Evolutionary conservation across 805 yeast species (phyloP).

Genomic region (Sugiyamaella lignohabitans): DNA sequence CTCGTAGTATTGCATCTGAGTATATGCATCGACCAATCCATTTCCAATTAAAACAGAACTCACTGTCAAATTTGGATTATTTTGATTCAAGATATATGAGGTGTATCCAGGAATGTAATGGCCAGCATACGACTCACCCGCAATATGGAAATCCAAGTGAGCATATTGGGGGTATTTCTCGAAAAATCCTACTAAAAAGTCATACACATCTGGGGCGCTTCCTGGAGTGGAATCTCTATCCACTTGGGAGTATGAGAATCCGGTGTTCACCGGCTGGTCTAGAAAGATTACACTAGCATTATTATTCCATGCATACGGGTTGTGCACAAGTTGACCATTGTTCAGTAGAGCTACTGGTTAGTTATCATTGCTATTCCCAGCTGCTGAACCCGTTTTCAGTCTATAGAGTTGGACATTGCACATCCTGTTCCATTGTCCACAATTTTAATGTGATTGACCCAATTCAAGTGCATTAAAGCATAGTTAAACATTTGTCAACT

Average conservation of each 20-base stretch:
- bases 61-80: constrained; percentile 55
- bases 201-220: constrained; percentile 78
- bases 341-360: constrained; percentile 31
- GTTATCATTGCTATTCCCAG: background rate
- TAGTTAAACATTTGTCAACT: constrained; percentile 55
- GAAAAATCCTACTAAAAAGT: constrained; percentile 73
- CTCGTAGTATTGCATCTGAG: constrained; percentile 69
- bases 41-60: constrained; percentile 82
- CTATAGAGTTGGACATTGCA: constrained; percentile 57
- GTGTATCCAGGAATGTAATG: constrained; percentile 90
- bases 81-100: constrained; percentile 63
- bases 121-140: constrained; percentile 88
- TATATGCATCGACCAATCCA: constrained; percentile 80
- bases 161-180: constrained; percentile 57
- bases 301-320: constrained; percentile 77
- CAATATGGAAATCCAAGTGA: constrained; percentile 65
- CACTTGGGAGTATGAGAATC: constrained; percentile 61
- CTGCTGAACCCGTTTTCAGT: too few species aligned
- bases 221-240: constrained; percentile 64
- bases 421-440: constrained; percentile 67
- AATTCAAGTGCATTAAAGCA: too few species aligned
- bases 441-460: too few species aligned
- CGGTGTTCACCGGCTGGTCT: constrained; percentile 86
- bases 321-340: constrained; percentile 54
- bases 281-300: constrained; percentile 81